Percentiles rank a stretch among this genome's conserved stretches.
These are phyloP conservation scores for Rhodosporidiobolus sp. DNA, from an alignment of 768 basidiomycete genomes.

Conservation along the genomic window DNA sequence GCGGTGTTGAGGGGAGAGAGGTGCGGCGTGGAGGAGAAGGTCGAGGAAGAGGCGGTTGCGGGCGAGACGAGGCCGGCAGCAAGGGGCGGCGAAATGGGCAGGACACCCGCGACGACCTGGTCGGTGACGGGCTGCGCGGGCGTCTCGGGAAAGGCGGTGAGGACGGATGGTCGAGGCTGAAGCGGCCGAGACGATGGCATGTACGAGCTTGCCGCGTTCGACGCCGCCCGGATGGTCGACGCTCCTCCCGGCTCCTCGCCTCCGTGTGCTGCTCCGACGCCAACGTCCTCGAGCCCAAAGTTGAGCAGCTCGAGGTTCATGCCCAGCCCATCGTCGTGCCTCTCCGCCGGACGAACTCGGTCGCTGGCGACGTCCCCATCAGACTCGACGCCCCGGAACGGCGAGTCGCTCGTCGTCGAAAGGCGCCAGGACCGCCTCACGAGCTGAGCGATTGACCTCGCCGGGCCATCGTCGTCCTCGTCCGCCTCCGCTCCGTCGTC, in stretches of 20 bases:
- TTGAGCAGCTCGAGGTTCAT: slow-evolving; percentile 10
- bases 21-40: not conserved
- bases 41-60: not conserved
- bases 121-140: not conserved
- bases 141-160: slow-evolving; percentile 3
- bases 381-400: not conserved
- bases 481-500: not conserved
- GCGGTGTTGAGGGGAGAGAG: not conserved
- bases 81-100: slow-evolving; percentile 4
- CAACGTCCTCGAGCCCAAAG: not conserved
- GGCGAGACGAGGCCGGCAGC: not conserved
- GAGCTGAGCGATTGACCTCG: slow-evolving; percentile 14
- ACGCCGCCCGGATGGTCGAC: not conserved
- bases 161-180: not conserved
- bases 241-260: not conserved
- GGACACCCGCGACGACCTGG: not conserved
- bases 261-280: not conserved
- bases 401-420: not conserved
- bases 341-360: not conserved
- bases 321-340: slow-evolving; percentile 19
- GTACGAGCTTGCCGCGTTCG: slow-evolving; percentile 5
- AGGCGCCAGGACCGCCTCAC: slow-evolving; percentile 17
- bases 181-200: slow-evolving; percentile 1
- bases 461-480: not conserved
- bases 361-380: not conserved